A percentile compares a stretch with the other conserved stretches of the same genome.
phyloP scores from a whole-genome alignment of 108 stramenopile species.

The Cyclotella cryptica region DNA sequence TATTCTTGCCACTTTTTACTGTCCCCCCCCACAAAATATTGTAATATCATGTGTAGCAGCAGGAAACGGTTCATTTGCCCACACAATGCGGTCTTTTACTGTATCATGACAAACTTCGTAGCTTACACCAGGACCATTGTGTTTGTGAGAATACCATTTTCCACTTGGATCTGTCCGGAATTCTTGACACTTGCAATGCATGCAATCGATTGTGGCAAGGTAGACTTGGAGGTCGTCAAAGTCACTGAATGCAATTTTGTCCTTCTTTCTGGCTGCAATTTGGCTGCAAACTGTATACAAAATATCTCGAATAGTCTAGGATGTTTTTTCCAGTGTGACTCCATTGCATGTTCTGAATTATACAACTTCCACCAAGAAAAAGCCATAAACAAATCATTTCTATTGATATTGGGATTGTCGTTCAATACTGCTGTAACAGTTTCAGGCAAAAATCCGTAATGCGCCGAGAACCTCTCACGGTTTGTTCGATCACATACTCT shows the following conservation, averaged over 20 bases:
- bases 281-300: slow-evolving; percentile 8
- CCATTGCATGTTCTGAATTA: not conserved
- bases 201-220: slow-evolving; percentile 6
- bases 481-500: slow-evolving; percentile 7
- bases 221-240: not conserved
- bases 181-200: slow-evolving; percentile 7
- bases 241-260: slow-evolving; percentile 5
- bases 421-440: slow-evolving; percentile 8
- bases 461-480: not conserved
- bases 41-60: no score
- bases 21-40: slow-evolving; percentile 28
- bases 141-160: slow-evolving; percentile 55
- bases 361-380: slow-evolving; percentile 11
- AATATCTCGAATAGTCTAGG: slow-evolving; percentile 7
- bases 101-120: slow-evolving; percentile 42
- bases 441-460: slow-evolving; percentile 4
- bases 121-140: no score
- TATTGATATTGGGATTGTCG: slow-evolving; percentile 1
- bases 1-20: slow-evolving; percentile 11
- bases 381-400: slow-evolving; percentile 4
- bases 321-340: slow-evolving; percentile 11
- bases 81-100: slow-evolving; percentile 30
- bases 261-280: not conserved
- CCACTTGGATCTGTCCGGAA: slow-evolving; percentile 8
- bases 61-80: no score